Conservation (phyloP, 495 filamentous ascomycete species). For the Xylaria scruposa region DNA sequence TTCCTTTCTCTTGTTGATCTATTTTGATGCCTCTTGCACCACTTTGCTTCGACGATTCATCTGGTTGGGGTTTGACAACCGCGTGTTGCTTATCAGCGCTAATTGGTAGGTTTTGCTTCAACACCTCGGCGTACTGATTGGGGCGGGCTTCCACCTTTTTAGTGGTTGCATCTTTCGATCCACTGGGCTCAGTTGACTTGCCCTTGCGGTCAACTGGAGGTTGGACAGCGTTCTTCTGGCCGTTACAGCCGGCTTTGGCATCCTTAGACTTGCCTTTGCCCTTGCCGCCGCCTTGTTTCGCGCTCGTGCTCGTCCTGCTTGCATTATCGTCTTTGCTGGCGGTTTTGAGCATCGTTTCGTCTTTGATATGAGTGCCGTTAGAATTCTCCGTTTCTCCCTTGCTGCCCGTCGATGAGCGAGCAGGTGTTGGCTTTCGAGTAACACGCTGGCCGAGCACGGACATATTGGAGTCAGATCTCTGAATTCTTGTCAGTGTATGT, state of each 20-base stretch:
- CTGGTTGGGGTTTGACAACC: neutral
- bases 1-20: neutral
- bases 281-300: conserved; percentile 8
- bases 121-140: neutral
- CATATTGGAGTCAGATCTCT: neutral
- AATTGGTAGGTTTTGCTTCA: neutral
- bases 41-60: neutral
- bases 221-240: neutral
- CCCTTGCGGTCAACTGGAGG: neutral
- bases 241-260: neutral
- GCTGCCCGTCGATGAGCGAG: neutral
- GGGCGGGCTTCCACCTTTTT: neutral
- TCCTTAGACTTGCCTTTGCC: conserved; percentile 23
- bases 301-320: neutral
- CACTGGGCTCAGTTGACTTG: neutral
- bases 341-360: neutral
- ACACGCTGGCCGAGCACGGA: neutral
- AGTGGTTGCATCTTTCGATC: neutral
- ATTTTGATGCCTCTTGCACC: neutral
- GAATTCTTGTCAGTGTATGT: neutral
- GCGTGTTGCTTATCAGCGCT: neutral
- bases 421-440: neutral
- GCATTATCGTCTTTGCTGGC: neutral
- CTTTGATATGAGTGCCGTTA: neutral
- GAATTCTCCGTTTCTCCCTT: neutral